Base-by-base conservation (phyloP, 495 filamentous ascomycete genomes). In the Lasiosphaeria ovina region DNA sequence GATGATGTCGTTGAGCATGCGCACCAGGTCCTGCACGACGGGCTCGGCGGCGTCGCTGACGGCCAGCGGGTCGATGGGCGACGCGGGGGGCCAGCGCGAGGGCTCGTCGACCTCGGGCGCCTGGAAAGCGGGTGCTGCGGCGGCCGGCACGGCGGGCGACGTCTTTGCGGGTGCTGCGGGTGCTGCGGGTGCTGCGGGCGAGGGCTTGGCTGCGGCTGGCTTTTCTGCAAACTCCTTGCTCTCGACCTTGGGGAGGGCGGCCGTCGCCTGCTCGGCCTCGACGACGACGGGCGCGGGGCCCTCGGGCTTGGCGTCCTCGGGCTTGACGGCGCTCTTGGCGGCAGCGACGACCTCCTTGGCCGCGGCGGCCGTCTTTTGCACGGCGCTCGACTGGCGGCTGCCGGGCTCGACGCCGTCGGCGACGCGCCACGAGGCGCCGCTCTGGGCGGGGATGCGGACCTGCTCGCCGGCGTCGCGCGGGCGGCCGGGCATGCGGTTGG, bases 1-100 rank as follows among this genome's bases (percentile, higher is more conserved):
- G 71, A 98, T 96, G 70, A 98, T 88, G 73, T 93, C 90, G 75
- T 98, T 98, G 63, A 98, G 81, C 69, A 94, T 92, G 77, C 90
- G 93, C 57, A 94, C 89, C n/a, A 98, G 78, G 69, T 97, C 90
- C 74, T 96, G 91, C 4, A 97, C 90, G 31, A 96, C 79, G 4
- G 90, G 87, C 66, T 98, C 94, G 59, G 88, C 84, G 58, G 89
- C 90, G 64, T 87, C 83, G 55, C 81, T 77, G 42, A 93, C 80
- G 52, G 85, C 81, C 35, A 96, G 71, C 35, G 89, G 84, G 66
- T 93, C 90, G 60, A 98, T 89, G 14, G 81, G 83, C 48, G 81
- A 74, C 2, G 87, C 77, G 32, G 88, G 79, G 56, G 83, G 81
- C 67, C 82, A 80, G 54, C 72, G 73, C 24, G 82, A 84, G 6